Base-by-base conservation (phyloP, 768 basidiomycete species). In the Collybiopsis luxurians region DNA sequence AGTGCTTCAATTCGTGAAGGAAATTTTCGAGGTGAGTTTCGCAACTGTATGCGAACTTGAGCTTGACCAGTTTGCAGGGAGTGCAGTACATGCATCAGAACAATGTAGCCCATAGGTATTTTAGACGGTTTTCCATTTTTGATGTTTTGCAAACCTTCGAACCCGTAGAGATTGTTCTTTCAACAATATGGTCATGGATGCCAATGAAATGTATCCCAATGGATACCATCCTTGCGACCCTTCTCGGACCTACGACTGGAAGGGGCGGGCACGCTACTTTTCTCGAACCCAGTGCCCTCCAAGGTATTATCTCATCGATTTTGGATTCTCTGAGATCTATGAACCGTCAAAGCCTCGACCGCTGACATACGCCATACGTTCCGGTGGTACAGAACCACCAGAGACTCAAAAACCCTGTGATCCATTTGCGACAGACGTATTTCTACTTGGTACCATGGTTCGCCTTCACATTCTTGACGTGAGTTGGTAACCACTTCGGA, bases 371-470 rank as follows among this genome's bases (percentile, higher is more conserved):
- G 80, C 77, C 0, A 65, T 73, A 1, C 58, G 59, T 34, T 71
- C 74, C 0, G 78, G 72, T 2, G 79, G 83, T 61, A 71, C 69
- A 48, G 63, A 73, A 0, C 71, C 70, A 0, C 78, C 79, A 2
- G 78, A 79, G 44, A 71, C 69, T 42, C 6, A 47, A 6, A 7
- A 54, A 5, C 69, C 66, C 0, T 63, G 68, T 5, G 61, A 81
- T 57, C 75, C 77, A 0, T 81, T 80, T 47, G 64, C 72, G 0
- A 72, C 72, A 0, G 80, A 81, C 31, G 64, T 81, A 3, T 81
- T 76, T 57, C 72, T 72, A 24, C 56, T 80, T 0, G 79, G 78
- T 0, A 79, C 78, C 40, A 21, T 71, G 10, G 65, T 77, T 4
- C 17, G 55, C 42, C 15, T 45, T 30, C 36, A 59, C n/a, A 58